Percentiles rank a stretch among this genome's conserved stretches.
Evolutionary conservation across 179 eudicot species (phyloP).

Genomic region (Heliamphora pulchella): DNA sequence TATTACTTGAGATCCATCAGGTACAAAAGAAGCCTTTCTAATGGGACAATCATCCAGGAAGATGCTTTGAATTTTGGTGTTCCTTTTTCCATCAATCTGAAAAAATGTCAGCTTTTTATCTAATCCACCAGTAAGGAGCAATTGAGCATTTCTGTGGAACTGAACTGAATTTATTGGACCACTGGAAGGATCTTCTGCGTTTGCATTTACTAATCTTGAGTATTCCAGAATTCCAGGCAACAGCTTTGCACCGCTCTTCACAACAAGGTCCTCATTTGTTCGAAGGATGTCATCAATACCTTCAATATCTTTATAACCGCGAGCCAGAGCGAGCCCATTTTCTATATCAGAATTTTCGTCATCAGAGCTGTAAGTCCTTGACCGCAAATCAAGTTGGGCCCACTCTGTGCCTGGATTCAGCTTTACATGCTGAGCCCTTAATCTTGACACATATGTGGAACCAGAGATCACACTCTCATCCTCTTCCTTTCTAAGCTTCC

Average conservation of each 20-base stretch:
- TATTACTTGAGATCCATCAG: constrained; percentile 83
- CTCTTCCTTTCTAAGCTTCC: constrained; percentile 81
- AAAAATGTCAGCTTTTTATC: constrained; percentile 70
- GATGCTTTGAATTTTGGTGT: constrained; percentile 58
- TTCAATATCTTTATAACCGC: constrained; percentile 27
- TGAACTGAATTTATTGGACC: constrained; percentile 63
- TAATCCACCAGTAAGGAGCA: constrained; percentile 72
- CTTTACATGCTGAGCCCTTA: constrained; percentile 80
- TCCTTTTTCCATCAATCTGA: constrained; percentile 83
- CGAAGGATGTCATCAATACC: constrained; percentile 46
- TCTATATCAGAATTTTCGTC: constrained; percentile 59
- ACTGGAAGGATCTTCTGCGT: constrained; percentile 51
- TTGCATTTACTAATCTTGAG: constrained; percentile 70
- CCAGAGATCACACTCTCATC: constrained; percentile 73
- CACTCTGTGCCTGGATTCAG: constrained; percentile 79
- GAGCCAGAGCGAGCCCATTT: constrained; percentile 31
- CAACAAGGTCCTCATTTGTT: constrained; percentile 64
- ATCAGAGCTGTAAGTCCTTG: constrained; percentile 46
- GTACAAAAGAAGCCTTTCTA: constrained; percentile 62
- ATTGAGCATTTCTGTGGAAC: constrained; percentile 80
- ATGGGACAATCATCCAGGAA: constrained; percentile 77
- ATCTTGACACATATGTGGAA: constrained; percentile 52
- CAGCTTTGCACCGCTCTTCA: constrained; percentile 49
- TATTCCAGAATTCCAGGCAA: constrained; percentile 68
- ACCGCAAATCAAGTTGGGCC: constrained; percentile 56